Base-by-base conservation (phyloP, 352 stramenopile genomes). In the Pythium aphanidermatum region DNA sequence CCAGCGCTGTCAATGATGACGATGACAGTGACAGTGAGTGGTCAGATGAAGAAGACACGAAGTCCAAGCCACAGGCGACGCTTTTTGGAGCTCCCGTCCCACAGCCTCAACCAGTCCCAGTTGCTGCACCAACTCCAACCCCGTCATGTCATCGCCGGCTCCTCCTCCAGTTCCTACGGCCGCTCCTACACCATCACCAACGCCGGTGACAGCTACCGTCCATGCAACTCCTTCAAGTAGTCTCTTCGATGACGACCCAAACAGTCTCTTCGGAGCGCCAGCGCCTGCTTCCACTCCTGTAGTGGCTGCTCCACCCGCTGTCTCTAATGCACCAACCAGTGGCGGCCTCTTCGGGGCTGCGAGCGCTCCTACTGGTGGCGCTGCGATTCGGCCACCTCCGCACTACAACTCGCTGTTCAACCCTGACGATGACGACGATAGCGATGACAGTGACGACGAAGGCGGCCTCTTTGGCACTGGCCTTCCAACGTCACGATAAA, bases 361-460 rank as follows among this genome's bases (percentile, higher is more conserved):
- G n/a, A n/a, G n/a, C 58, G 9, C 60, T 25, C 11, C 38, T 56
- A 14, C 41, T 49, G 27, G 13, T 10, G 34, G 25, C 12, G 35
- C 46, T 1, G 19, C 23, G 4, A 49, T 53, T 14, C 43, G 38
- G 30, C 49, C 60, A 9, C 43, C 46, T 6, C 42, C 61, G 41
- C 63, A 67, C 27, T 84, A 82, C 52, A 68, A 42, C 13, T 88
- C 75, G 25, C 60, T 92, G 4, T 92, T 92, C 47, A 64, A 63
- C 13, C 70, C 50, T 12, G 74, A 65, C 42, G 74, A 71, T 46
- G 66, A 64, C 55, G 75, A 59, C 31, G 71, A 74, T 42, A 69
- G 75, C 49, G 76, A 72, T 38, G 80, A 92, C 56, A 87, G 74
- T 39, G 80, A 92, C 26, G 78, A 87, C 39, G 74, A 81, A 63